Evolutionary conservation across 768 basidiomycete genomes (phyloP), one percentile per base, ranked within the genome.

Genomic region (Boletus sensibilis): DNA sequence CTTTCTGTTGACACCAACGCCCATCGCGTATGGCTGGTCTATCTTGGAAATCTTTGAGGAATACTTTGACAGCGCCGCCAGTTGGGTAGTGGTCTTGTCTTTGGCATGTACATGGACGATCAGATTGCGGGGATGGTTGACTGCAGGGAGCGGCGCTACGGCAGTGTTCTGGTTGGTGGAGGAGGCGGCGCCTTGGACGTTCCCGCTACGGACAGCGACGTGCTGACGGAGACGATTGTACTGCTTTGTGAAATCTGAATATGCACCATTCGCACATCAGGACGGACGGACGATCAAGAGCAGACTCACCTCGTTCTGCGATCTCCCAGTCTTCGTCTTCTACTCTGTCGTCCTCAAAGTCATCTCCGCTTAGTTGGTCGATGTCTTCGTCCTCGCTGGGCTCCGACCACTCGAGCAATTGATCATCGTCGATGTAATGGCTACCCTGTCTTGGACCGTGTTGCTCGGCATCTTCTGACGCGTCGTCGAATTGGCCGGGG

Each of bases 181-280:
- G 6, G 87, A 87, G 1, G 77, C 67, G 7, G 78, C 69, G 13
- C 86, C 84, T 52, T 83, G 82, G 1, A 83, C 88, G 53, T 78
- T 83, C 3, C 91, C 90, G 18, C 84, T 83, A 37, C 86, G 86
- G 6, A 93, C 88, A 21, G 90, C 90, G 54, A 92, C 87, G 69
- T 98, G 92, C 70, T 98, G 95, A 48, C 90, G 79, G 31, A 98
- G 78, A 23, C 97, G 88, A 74, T 98, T 98, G 74, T 91, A 99
- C 65, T 98, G 94, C 74, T 98, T 98, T 34, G 97, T 98, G 65
- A 99, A 98, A 75, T 99, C 97, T 97, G 70, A 48, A 58, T 55
- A 52, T 57, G 18, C 14, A 27, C 48, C 27, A 13, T 50, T 45
- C n/a, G 55, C 27, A 31, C 23, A 38, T 55, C 37, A 45, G 37